Base-by-base conservation (phyloP, 2,329 filamentous ascomycete genomes). In the Chaetomium sp. region DNA sequence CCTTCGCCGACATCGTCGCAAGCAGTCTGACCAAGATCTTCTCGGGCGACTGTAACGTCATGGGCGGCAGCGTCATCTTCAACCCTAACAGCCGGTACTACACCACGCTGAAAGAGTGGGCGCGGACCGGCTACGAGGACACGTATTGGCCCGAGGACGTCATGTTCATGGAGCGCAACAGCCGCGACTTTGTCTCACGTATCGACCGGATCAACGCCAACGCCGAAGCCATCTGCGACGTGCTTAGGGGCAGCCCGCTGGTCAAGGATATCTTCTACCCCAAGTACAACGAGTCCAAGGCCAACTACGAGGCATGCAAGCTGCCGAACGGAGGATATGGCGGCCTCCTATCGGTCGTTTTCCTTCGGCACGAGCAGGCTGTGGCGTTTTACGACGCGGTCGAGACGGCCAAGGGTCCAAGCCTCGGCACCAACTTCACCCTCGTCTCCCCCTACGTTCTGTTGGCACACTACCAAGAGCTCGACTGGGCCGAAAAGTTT, bases 1-100 rank as follows among this genome's bases (percentile, higher is more conserved):
- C 90, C 2, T 90, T 89, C 74, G 91, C 92, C 65, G 95, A 99
- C 77, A 83, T 98, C 19, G 91, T 98, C 5, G 94, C 97, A 63
- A 97, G 92, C 81, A 96, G 92, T 75, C 82, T 99, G 65, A 98
- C 95, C 57, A 99, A 99, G 77, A 90, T 98, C 61, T 99, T 99
- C 79, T 96, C 92, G 63, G 95, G 95, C 58, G 95, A 97, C 77
- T 95, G 92, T 76, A 98, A 99, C 76, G 95, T 99, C 70, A 98
- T 98, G 94, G 95, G 93, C 65, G 95, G 95, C 63, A 90, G 89
- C 69, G 79, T 83, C 54, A 85, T 89, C 61, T 74, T 89, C 54
- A 89, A 89, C 72, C 85, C 85, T 0, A 85, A 88, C 63, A 81
- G 88, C n/a, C 86, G 79, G 54, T 90, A 89, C 78, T 97, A 97